Percentiles rank a stretch among this genome's conserved stretches.
Evolutionary conservation across 2,329 filamentous ascomycete species (phyloP).

Genomic region (Calonectria leucothoes): DNA sequence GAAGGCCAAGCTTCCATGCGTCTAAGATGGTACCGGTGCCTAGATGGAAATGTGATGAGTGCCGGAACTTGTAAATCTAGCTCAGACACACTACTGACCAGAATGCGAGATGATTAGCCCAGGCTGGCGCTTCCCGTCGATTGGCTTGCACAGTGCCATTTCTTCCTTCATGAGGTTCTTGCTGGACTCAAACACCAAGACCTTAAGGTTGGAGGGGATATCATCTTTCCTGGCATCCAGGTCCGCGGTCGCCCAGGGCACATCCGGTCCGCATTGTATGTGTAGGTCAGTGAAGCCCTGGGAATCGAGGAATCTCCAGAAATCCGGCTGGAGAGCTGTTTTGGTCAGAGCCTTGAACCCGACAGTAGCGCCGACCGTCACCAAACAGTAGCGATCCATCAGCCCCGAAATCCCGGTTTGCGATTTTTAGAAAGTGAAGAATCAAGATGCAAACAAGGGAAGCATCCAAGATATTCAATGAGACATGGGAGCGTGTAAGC

Average conservation of each 20-base stretch:
- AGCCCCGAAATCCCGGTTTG: neutral
- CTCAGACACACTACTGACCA: slow-evolving; percentile 65
- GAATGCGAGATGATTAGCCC: slow-evolving; percentile 91
- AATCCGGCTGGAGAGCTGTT: slow-evolving; percentile 70
- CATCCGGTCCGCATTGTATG: slow-evolving; percentile 84
- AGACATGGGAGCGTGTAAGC: slow-evolving; percentile 22
- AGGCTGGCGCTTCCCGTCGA: slow-evolving; percentile 59
- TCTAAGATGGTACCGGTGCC: slow-evolving; percentile 92
- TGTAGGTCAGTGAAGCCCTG: slow-evolving; percentile 77
- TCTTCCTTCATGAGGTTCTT: slow-evolving; percentile 52
- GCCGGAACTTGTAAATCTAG: neutral
- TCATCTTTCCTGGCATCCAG: slow-evolving; percentile 34
- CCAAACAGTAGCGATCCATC: slow-evolving; percentile 70
- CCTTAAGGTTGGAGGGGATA: slow-evolving; percentile 38
- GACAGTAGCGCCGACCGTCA: slow-evolving; percentile 93
- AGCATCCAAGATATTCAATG: slow-evolving; percentile 3
- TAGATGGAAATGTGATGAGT: slow-evolving; percentile 49
- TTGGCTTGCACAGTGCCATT: slow-evolving; percentile 66
- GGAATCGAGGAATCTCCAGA: slow-evolving; percentile 69
- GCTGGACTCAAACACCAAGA: slow-evolving; percentile 48
- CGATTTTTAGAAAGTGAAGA: neutral
- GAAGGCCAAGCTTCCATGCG: slow-evolving; percentile 77
- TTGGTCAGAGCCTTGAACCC: slow-evolving; percentile 80
- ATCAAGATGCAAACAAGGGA: neutral
- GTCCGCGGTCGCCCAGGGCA: slow-evolving; percentile 49